A percentile compares a stretch with the other conserved stretches of the same genome.
Evolutionary conservation across 768 basidiomycete species (phyloP).

Genomic region (Phanerodontia chrysosporium): DNA sequence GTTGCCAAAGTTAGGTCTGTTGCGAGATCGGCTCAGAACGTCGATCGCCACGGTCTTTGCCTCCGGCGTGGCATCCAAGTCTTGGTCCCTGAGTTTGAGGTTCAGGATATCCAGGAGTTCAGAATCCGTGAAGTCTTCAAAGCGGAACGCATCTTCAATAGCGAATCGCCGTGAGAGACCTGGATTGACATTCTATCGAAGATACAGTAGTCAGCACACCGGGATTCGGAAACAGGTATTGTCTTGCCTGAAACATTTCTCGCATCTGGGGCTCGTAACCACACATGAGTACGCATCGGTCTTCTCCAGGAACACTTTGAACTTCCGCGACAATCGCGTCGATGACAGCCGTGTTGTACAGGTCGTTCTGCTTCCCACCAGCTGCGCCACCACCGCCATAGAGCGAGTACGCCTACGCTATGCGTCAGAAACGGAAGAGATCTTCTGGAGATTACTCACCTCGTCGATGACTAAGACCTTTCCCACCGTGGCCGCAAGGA

Average conservation of each 20-base stretch:
- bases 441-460: constrained; percentile 27
- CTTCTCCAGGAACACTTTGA: constrained; percentile 64
- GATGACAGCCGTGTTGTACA: constrained; percentile 63
- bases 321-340: constrained; percentile 75
- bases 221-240: neutral
- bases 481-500: constrained; percentile 52
- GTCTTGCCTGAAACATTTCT: constrained; percentile 68
- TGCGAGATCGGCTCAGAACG: constrained; percentile 25
- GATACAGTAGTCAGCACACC: neutral
- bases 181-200: constrained; percentile 61
- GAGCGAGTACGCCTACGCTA: constrained; percentile 63
- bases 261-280: constrained; percentile 64
- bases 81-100: constrained; percentile 51
- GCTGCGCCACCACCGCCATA: constrained; percentile 38
- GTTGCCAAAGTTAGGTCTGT: constrained; percentile 31
- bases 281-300: constrained; percentile 60
- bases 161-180: constrained; percentile 63
- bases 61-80: constrained; percentile 49
- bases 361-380: constrained; percentile 34
- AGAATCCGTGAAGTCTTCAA: constrained; percentile 55
- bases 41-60: constrained; percentile 58
- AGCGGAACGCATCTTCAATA: constrained; percentile 66
- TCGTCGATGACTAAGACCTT: constrained; percentile 73
- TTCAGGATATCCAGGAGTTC: constrained; percentile 52
- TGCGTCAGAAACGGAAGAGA: neutral